phyloP scores from a whole-genome alignment of 148 eudicot species.

The Rhododendron ferrugineum region DNA sequence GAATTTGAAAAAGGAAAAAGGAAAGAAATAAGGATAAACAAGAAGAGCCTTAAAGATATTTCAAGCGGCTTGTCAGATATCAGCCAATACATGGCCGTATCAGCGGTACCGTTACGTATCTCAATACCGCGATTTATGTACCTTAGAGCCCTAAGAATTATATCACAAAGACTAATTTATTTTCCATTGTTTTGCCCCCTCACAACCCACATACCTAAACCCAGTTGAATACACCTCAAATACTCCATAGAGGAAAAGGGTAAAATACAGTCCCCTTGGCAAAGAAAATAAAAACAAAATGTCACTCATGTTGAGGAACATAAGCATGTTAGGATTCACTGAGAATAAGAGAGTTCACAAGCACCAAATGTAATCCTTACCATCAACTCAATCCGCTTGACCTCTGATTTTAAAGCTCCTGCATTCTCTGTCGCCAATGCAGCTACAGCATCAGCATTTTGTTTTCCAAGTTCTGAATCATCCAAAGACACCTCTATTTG shows the following conservation, averaged over 20 bases:
- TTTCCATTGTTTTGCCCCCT: background rate
- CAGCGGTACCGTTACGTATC: background rate
- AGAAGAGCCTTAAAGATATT: background rate
- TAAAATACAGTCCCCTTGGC: background rate
- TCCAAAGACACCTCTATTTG: conserved; percentile 66
- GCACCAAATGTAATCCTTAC: conserved; percentile 31
- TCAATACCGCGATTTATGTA: background rate
- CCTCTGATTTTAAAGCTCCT: conserved; percentile 51
- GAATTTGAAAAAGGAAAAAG: background rate
- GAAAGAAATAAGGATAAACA: background rate
- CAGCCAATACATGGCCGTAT: background rate
- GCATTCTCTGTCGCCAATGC: conserved; percentile 50
- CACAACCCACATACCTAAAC: background rate
- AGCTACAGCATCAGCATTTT: conserved; percentile 67
- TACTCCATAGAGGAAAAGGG: background rate
- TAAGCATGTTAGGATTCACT: background rate
- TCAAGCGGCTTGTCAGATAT: background rate
- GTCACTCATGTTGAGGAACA: background rate
- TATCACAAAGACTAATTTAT: background rate
- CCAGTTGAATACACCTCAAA: background rate
- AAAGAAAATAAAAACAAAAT: background rate
- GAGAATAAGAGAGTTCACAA: background rate
- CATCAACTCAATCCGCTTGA: conserved; percentile 52
- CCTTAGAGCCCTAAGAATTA: background rate
- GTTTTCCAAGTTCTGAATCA: conserved; percentile 57